Evolutionary conservation across 345 rosid genomes (phyloP).

Genomic region (Ceriops decandra): DNA sequence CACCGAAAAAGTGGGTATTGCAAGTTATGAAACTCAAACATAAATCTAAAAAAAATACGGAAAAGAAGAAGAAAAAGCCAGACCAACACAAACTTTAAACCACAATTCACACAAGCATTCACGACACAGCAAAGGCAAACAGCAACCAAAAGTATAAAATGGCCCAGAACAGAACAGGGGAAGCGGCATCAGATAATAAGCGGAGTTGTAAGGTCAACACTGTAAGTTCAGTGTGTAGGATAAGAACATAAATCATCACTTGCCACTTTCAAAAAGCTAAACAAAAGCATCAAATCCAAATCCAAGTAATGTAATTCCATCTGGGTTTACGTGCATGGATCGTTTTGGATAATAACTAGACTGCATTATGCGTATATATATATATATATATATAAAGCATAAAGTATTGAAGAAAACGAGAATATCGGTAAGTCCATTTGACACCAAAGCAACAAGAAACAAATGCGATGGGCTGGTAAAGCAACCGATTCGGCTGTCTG

Average conservation of each 20-base stretch:
- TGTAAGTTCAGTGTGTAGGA: slow-evolving; percentile 44
- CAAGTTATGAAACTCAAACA: too few species aligned
- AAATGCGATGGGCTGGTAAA: slow-evolving; percentile 62
- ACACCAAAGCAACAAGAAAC: slow-evolving; percentile 39
- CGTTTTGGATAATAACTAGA: too few species aligned
- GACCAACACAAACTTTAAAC: too few species aligned
- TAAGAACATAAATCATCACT: slow-evolving; percentile 41
- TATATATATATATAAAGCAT: too few species aligned
- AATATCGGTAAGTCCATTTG: slow-evolving; percentile 55
- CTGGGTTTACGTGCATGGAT: too few species aligned
- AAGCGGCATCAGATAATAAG: slow-evolving; percentile 59
- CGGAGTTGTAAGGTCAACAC: slow-evolving; percentile 40
- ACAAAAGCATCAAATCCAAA: not conserved
- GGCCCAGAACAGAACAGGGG: not conserved
- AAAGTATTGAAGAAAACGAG: not conserved
- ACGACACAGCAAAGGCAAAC: not conserved
- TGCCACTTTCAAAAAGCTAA: slow-evolving; percentile 19
- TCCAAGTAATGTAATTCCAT: too few species aligned
- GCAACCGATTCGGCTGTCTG: slow-evolving; percentile 40
- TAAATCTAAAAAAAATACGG: too few species aligned
- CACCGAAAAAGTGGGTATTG: not conserved
- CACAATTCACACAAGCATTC: too few species aligned
- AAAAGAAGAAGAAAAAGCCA: too few species aligned
- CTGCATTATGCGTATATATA: not conserved
- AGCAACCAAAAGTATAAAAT: not conserved